Percentiles rank a stretch among this genome's conserved stretches.
Evolutionary conservation across 2,329 filamentous ascomycete genomes (phyloP).

Genomic region (Rachicladosporium sp.): DNA sequence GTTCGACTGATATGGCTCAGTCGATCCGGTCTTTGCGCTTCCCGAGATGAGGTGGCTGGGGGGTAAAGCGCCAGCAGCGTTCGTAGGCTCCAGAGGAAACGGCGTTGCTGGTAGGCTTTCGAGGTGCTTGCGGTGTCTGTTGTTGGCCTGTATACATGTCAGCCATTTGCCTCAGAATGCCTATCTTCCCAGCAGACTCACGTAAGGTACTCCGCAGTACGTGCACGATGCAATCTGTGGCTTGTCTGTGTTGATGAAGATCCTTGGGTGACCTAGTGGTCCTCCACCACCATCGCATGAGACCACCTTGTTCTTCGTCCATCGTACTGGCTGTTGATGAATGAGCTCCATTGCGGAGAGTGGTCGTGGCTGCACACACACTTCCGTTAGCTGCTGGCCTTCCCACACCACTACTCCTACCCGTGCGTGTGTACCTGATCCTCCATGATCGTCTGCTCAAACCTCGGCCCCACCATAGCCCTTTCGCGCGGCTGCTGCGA

Average conservation of each 20-base stretch:
- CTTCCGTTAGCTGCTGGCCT: conserved; percentile 2
- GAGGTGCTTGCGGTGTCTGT: conserved; percentile 74
- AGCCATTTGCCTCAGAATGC: too few species aligned
- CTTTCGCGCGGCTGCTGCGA: conserved; percentile 69
- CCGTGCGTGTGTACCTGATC: conserved; percentile 54
- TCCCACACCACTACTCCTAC: neutral
- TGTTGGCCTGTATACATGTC: conserved; percentile 50
- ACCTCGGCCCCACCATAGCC: conserved; percentile 88
- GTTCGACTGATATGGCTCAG: conserved; percentile 36
- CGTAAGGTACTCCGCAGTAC: conserved; percentile 89
- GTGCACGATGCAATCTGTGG: conserved; percentile 80
- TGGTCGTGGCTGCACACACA: conserved; percentile 58
- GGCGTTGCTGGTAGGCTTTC: conserved; percentile 63
- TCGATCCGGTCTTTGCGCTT: conserved; percentile 19
- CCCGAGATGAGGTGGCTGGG: conserved; percentile 26
- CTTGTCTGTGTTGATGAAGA: conserved; percentile 98
- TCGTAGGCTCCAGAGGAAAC: conserved; percentile 57
- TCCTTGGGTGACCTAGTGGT: conserved; percentile 74
- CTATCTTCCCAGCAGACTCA: conserved; percentile 28
- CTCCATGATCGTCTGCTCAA: conserved; percentile 93
- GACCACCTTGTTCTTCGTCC: conserved; percentile 72
- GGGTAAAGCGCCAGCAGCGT: conserved; percentile 46
- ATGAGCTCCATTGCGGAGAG: conserved; percentile 88
- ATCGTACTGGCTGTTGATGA: conserved; percentile 87
- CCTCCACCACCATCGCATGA: conserved; percentile 89